These are phyloP conservation scores for Lactuca saligna DNA, from an alignment of 129 eudicot species.

Conservation along the genomic window DNA sequence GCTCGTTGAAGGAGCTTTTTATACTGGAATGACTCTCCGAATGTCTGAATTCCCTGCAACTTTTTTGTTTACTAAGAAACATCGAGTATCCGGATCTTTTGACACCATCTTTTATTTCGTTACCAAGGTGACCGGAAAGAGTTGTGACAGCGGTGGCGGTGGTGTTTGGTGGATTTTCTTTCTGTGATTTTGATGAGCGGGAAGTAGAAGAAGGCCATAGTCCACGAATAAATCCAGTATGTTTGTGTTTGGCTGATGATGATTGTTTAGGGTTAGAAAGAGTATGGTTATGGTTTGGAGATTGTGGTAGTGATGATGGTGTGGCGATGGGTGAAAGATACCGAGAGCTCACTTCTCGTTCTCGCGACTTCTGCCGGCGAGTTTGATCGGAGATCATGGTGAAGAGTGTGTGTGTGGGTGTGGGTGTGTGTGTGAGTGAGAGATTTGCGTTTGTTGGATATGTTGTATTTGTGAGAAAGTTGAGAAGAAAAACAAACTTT, in stretches of 20 bases:
- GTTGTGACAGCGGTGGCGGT: constrained; percentile 26
- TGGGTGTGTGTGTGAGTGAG: neutral
- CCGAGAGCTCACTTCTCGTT: constrained; percentile 73
- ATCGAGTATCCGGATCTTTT: constrained; percentile 9
- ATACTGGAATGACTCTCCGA: constrained; percentile 24
- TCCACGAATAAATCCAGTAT: constrained; percentile 49
- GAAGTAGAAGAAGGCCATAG: constrained; percentile 69
- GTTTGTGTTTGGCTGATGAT: constrained; percentile 36
- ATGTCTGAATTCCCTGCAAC: constrained; percentile 50
- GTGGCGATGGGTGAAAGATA: constrained; percentile 41
- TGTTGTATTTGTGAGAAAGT: constrained; percentile 1
- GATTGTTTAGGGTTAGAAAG: constrained; percentile 36
- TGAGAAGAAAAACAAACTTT: constrained; percentile 36
- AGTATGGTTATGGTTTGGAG: constrained; percentile 26
- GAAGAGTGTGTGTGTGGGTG: neutral
- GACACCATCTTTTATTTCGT: constrained; percentile 30
- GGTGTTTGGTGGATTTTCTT: constrained; percentile 25
- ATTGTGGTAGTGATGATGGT: constrained; percentile 11
- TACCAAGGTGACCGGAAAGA: constrained; percentile 43
- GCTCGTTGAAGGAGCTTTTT: constrained; percentile 31
- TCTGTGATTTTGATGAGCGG: constrained; percentile 16
- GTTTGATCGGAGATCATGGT: constrained; percentile 35
- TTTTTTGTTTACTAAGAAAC: constrained; percentile 42
- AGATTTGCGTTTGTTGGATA: neutral
- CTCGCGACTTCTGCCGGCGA: constrained; percentile 53